Conservation (phyloP, 306 rosid species). For the Inga oerstediana region DNA sequence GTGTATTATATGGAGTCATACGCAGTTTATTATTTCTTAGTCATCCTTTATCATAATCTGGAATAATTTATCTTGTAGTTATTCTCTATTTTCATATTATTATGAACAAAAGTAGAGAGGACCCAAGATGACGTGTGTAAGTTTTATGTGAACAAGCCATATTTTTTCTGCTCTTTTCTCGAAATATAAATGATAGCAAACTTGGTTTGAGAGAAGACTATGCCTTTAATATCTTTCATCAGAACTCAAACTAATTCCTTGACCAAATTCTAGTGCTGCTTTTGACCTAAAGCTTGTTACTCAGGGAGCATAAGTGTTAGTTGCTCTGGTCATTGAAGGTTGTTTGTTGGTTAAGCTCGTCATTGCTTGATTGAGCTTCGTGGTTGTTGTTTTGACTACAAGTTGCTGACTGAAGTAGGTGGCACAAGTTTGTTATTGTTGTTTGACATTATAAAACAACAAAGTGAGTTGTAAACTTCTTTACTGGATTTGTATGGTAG, state of each 20-base stretch:
- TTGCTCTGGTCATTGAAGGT: background rate
- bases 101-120: background rate
- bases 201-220: background rate
- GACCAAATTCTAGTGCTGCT: background rate
- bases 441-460: background rate
- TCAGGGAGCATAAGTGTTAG: background rate
- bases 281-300: background rate
- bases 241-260: background rate
- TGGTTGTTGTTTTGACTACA: background rate
- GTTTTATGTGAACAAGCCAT: background rate
- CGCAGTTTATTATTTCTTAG: background rate
- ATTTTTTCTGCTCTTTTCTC: background rate
- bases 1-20: background rate
- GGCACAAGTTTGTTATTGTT: background rate
- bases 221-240: background rate
- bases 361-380: background rate
- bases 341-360: background rate
- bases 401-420: background rate
- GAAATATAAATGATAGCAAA: background rate
- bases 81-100: background rate
- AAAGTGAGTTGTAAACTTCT: background rate
- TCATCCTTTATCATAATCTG: background rate
- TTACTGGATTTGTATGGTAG: background rate
- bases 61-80: background rate
- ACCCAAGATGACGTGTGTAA: background rate